A percentile compares a stretch with the other conserved stretches of the same genome.
Conservation (phyloP, 2,329 filamentous ascomycete species). For the Penicillium sp. region DNA sequence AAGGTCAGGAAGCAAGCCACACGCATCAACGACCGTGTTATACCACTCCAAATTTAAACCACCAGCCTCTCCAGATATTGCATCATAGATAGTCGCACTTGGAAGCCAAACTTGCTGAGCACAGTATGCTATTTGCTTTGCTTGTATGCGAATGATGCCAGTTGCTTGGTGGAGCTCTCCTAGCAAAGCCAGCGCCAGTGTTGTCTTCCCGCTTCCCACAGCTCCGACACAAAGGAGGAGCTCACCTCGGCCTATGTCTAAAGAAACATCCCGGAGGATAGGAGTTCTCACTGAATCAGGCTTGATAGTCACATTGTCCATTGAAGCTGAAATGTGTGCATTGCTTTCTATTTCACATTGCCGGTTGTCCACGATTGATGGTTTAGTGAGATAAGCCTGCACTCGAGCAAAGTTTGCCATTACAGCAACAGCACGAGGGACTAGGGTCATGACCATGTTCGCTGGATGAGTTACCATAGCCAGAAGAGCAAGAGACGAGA, state of each 20-base stretch:
- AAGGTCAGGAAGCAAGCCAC: not conserved
- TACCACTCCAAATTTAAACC: not conserved
- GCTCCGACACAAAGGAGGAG: not conserved
- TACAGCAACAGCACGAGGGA: conserved; percentile 2
- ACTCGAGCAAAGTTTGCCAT: conserved; percentile 3
- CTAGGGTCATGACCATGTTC: conserved; percentile 9
- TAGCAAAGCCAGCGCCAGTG: not conserved
- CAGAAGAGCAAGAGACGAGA: conserved; percentile 6
- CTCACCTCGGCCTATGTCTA: not conserved
- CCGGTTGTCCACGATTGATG: not conserved
- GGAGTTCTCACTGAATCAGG: not conserved
- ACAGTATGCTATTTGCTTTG: not conserved
- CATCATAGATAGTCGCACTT: not conserved
- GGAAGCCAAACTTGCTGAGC: not conserved
- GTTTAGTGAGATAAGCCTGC: not conserved
- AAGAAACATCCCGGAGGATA: not conserved
- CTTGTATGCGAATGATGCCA: not conserved
- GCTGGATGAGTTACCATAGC: conserved; percentile 8
- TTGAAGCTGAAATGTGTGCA: not conserved
- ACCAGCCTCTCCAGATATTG: not conserved
- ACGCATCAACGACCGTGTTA: not conserved
- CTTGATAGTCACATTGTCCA: not conserved
- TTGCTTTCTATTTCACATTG: not conserved
- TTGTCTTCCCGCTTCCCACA: not conserved
- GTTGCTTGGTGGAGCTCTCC: not conserved